These are phyloP conservation scores for Fusarium sp. DNA, from an alignment of 2,329 filamentous ascomycete species.

Conservation along the genomic window DNA sequence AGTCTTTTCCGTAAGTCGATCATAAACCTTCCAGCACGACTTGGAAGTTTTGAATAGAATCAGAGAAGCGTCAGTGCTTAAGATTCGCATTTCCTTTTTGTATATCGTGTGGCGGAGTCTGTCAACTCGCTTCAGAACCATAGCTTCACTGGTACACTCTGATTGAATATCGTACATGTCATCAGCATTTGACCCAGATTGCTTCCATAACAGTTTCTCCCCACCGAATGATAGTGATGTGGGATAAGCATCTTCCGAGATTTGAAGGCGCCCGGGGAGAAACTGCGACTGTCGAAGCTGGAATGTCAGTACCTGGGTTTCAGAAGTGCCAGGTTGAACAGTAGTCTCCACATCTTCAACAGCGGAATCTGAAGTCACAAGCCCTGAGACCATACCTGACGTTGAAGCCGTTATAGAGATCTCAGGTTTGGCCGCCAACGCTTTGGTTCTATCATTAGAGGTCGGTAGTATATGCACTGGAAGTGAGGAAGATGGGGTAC, in stretches of 20 bases:
- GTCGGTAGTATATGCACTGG: background rate
- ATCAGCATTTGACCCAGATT: background rate
- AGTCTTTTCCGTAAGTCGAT: background rate
- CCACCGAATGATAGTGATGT: background rate
- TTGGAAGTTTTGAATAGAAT: background rate
- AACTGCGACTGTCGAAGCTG: background rate
- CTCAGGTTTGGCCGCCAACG: background rate
- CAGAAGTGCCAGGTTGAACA: background rate
- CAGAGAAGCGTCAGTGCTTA: background rate
- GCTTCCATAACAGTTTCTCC: background rate
- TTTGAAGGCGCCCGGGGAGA: background rate
- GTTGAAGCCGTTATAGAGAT: background rate
- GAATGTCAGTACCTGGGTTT: background rate
- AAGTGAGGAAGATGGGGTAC: background rate
- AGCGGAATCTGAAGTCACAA: background rate
- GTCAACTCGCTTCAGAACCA: background rate
- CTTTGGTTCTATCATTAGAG: background rate
- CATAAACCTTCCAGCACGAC: background rate
- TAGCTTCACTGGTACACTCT: background rate
- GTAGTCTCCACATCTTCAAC: background rate
- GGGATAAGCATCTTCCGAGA: background rate
- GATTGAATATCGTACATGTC: background rate
- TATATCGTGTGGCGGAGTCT: background rate
- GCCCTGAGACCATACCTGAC: background rate
- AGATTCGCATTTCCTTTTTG: background rate